Base-by-base conservation (phyloP, 176 grass and related monocot genomes). In the Pontederia paniculata region DNA sequence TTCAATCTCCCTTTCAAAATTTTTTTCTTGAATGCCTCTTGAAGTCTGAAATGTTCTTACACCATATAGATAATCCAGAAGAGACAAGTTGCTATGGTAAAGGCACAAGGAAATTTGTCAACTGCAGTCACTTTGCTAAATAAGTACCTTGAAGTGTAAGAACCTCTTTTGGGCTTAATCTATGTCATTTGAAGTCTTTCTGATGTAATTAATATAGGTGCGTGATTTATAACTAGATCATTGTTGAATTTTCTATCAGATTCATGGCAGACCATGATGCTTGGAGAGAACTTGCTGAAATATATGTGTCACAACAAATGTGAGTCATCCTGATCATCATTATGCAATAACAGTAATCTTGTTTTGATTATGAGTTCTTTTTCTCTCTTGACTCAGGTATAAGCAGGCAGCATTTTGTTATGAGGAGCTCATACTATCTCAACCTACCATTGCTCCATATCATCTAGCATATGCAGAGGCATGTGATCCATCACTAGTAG, bases 261-360 rank as follows among this genome's bases (percentile, higher is more conserved):
- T 98, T 98, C 75, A 98, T 98, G 94, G 94, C 94, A 23, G 94
- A 98, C 82, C 74, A 91, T 72, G 87, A 98, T 74, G 87, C 94
- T 48, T 98, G 94, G 94, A 98, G 87, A 91, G 94, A 98, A 88
- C 87, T 93, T 81, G 94, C 94, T 64, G 94, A 98, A 74, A 77
- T 78, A 13, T 98, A 98, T 31, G 75, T 98, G 64, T 82, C 80
- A 50, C 62, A 84, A 76, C 83, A 82, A 71, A 91, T 91, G 94
- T 98, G 72, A 84, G 77, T 45, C 48, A 19, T 67, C 69, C 19
- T 23, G 62, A 54, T 52, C 45, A 72, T 49, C 43, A 63, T 69
- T 72, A 14, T 60, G 65, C 48, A 57, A 69, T 48, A 22, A 22
- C 52, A 51, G 45, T 13, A 57, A 41, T 50, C 48, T 21, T 50